Evolutionary conservation across 768 basidiomycete species (phyloP).

Genomic region (Sarcodon aspratus): DNA sequence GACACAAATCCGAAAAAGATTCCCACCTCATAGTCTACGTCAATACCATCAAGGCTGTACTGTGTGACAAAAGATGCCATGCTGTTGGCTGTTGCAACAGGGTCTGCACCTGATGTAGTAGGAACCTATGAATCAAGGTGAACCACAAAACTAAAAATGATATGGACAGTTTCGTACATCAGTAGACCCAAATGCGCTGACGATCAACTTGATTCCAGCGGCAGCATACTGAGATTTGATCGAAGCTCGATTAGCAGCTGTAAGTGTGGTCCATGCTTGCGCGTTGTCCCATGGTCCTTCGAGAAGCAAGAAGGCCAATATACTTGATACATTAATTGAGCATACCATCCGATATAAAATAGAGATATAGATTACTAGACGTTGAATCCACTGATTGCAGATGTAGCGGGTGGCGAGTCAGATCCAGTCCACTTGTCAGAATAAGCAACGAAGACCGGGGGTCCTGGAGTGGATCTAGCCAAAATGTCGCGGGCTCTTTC

Average conservation of each 20-base stretch:
- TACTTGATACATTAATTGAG: conserved; percentile 10
- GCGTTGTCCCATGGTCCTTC: conserved; percentile 35
- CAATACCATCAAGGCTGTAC: conserved; percentile 39
- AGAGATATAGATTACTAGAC: conserved; percentile 17
- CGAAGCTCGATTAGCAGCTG: conserved; percentile 24
- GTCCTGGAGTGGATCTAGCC: conserved; percentile 10
- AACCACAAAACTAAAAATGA: no score
- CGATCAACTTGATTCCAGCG: conserved; percentile 48
- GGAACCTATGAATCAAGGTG: conserved; percentile 13
- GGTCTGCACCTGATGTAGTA: conserved; percentile 27
- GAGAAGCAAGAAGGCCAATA: conserved; percentile 29
- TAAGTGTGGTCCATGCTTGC: conserved; percentile 29
- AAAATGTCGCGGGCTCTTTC: neutral
- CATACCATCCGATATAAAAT: neutral
- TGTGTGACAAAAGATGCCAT: conserved; percentile 35
- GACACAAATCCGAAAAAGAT: neutral
- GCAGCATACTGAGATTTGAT: conserved; percentile 36
- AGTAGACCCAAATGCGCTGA: conserved; percentile 40
- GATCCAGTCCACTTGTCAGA: conserved; percentile 24
- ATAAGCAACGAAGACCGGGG: conserved; percentile 30
- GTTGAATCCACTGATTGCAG: conserved; percentile 18
- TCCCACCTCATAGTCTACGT: conserved; percentile 39
- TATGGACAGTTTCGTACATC: conserved; percentile 8
- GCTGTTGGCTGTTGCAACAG: conserved; percentile 26
- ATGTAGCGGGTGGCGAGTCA: conserved; percentile 20